A percentile compares a stretch with the other conserved stretches of the same genome.
Evolutionary conservation across 2,329 filamentous ascomycete genomes (phyloP).

Genomic region (Hypoxylon sp.): DNA sequence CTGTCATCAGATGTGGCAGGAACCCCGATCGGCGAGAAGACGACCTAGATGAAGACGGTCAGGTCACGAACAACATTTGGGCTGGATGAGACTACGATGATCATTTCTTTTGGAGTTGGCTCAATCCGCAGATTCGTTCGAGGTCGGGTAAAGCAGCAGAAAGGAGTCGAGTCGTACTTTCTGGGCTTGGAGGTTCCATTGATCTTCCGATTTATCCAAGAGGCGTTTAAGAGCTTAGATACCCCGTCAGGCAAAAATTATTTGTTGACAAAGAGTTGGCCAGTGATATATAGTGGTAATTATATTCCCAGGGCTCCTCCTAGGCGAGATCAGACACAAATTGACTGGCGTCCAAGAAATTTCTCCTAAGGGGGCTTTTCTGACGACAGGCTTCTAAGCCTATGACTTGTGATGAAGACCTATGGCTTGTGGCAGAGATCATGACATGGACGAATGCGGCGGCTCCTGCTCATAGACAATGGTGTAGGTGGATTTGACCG

Average conservation of each 20-base stretch:
- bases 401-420: too few relatives aligned
- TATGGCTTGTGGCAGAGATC: too few relatives aligned
- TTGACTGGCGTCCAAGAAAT: background rate
- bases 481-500: background rate
- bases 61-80: conserved; percentile 54
- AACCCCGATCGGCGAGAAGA: conserved; percentile 63
- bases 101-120: background rate
- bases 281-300: background rate
- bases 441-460: background rate
- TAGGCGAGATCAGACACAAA: background rate
- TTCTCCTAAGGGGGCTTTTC: background rate
- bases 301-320: background rate
- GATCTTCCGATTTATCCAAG: background rate
- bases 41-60: conserved; percentile 58
- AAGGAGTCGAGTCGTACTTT: background rate
- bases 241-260: conserved; percentile 1
- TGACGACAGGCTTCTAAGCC: background rate
- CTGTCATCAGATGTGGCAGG: conserved; percentile 57
- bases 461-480: background rate
- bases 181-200: background rate
- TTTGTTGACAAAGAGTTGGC: background rate
- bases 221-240: conserved; percentile 18
- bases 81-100: conserved; percentile 11
- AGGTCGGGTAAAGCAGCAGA: background rate
- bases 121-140: background rate